These are phyloP conservation scores for Tulasnella sp. DNA, from an alignment of 768 basidiomycete species.

Conservation along the genomic window DNA sequence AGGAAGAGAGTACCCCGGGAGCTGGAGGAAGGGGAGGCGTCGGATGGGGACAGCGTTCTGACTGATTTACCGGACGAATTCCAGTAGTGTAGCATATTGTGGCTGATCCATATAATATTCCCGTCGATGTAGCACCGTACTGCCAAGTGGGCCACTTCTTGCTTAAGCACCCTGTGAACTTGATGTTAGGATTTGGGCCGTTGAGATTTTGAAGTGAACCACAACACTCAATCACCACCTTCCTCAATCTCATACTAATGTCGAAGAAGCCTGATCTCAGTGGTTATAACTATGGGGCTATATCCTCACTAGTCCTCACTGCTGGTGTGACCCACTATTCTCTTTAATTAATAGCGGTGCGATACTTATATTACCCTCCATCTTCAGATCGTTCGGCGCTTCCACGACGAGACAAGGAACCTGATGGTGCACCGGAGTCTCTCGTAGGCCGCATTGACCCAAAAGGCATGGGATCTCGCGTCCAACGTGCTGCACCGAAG, in stretches of 20 bases:
- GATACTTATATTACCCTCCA: neutral
- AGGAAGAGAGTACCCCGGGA: constrained; percentile 37
- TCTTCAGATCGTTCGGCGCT: constrained; percentile 52
- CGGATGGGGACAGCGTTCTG: constrained; percentile 6
- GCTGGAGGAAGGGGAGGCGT: constrained; percentile 74
- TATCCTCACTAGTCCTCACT: constrained; percentile 90
- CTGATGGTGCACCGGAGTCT: constrained; percentile 90
- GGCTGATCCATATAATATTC: neutral
- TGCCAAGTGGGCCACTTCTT: too few relatives aligned
- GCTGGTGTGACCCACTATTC: constrained; percentile 36
- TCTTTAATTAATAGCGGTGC: neutral
- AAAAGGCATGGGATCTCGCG: constrained; percentile 88
- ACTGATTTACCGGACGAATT: constrained; percentile 9
- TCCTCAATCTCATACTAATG: constrained; percentile 2
- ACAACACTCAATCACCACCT: neutral
- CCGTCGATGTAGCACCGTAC: too few relatives aligned
- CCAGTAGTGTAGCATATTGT: too few relatives aligned
- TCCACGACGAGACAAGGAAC: constrained; percentile 86
- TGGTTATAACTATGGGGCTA: constrained; percentile 91
- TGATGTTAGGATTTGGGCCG: neutral
- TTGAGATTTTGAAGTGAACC: neutral
- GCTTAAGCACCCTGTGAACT: too few relatives aligned
- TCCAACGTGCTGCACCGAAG: constrained; percentile 69
- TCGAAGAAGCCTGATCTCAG: constrained; percentile 64
- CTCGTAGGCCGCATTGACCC: constrained; percentile 84